Base-by-base conservation (phyloP, 176 grass and related monocot species). In the Bothriochloa decipiens region DNA sequence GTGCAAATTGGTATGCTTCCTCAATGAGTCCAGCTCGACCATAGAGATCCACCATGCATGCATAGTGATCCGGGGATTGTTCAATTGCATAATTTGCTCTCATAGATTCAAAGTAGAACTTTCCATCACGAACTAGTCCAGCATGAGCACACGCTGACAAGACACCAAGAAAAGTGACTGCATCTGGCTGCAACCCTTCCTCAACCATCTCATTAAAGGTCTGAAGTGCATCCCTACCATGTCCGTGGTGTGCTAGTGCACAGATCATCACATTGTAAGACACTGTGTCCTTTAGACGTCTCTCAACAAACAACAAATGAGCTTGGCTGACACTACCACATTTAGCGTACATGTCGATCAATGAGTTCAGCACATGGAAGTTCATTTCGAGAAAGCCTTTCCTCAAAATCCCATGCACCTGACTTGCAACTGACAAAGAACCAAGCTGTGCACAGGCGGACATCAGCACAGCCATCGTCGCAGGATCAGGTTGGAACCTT, bases 221-320 rank as follows among this genome's bases (percentile, higher is more conserved):
- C 23, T 87, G 32, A 25, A 92, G 74, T 29, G 86, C 88, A 79
- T 77, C 80, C 83, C 77, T 81, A 7, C 80, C 86, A 82, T 67
- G 71, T 50, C 90, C 93, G 89, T 89, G 91, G 42, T 82, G 87
- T 1, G 84, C 80, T 80, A 89, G 69, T 46, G 78, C 86, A 66
- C 28, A 13, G 61, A 96, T 89, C 71, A 96, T 96, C 43, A 92
- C 91, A 71, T 95, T 92, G 63, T 96, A 96, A 42, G 91, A 89
- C 60, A 95, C 81, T 7, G 25, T 33, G 77, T 96, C 91, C 83
- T 92, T 96, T 2, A 37, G 18, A 18, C 8, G 50, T 35, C 89
- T 83, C 45, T 87, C 43, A 1, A 32, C 1, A 57, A 92, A 96
- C 83, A 91, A 60, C 13, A 63, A 49, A 68, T 70, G 80, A 61